Evolutionary conservation across 208 protist genomes (phyloP), one percentile per base, ranked within the genome.

Genomic region (Acanthamoeba divionensis): DNA sequence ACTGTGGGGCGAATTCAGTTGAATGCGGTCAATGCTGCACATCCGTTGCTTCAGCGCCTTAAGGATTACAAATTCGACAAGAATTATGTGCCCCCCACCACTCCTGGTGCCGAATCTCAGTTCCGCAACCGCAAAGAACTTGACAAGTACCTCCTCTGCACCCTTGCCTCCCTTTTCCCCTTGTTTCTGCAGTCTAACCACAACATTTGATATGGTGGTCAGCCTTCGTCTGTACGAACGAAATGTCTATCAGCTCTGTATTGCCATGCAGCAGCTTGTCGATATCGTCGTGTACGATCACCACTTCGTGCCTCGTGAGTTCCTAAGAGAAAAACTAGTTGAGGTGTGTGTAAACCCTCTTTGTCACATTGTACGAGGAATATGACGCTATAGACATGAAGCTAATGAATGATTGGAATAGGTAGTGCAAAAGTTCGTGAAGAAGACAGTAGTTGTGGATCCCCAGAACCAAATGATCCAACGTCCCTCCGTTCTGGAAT

Each of bases 51-150:
- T 21, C 1, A 5, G n/a, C 13, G 47, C 15, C 41, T 83, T 8
- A 83, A 83, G 50, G 73, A 83, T 52, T 62, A 62, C 73, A 83
- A 83, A 33, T 83, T 83, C 24, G 73, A 83, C 47, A 83, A 83
- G 50, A 62, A 62, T 29, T 83, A 62, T 36, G 45, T 38, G 18
- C 73, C 73, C 12, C 73, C 73, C 41, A 62, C 24, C 31, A 29
- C 73, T 15, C 73, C 73, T 29, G 73, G 47, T 26, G 31, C 73
- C 26, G 73, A 83, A 36, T 62, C 47, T 9, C 47, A 83, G 7
- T 83, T 44, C 73, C 26, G 18, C 15, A 83, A 83, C 50, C 8
- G 73, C 8, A 83, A 83, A 29, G 73, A 62, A 15, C 41, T 83
- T 36, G 73, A 83, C 73, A 62, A 62, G 52, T 60, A 60, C n/a